Percentiles rank a stretch among this genome's conserved stretches.
These are phyloP conservation scores for Talaromyces sp. DNA, from an alignment of 2,329 filamentous ascomycete genomes.

Conservation along the genomic window DNA sequence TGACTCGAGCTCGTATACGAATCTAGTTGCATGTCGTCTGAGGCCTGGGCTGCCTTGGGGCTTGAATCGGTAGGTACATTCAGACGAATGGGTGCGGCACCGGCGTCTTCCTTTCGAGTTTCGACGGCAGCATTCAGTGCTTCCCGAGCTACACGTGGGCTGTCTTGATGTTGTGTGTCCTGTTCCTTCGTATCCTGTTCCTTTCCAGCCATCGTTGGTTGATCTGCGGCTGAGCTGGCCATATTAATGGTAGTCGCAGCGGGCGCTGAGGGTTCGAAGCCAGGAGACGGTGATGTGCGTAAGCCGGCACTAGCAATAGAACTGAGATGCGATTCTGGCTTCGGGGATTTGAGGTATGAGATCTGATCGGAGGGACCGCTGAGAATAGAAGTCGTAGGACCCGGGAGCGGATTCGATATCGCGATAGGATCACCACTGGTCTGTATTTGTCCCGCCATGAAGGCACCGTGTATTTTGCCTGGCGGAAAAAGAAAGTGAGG, in stretches of 20 bases:
- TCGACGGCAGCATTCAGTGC: constrained; percentile 36
- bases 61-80: constrained; percentile 49
- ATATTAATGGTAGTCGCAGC: constrained; percentile 31
- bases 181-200: constrained; percentile 30
- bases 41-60: constrained; percentile 49
- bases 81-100: constrained; percentile 31
- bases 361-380: constrained; percentile 31
- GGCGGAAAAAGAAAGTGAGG: constrained; percentile 31
- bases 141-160: constrained; percentile 42
- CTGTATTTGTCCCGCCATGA: constrained; percentile 45
- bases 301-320: constrained; percentile 44
- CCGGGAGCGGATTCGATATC: constrained; percentile 35
- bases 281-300: constrained; percentile 31
- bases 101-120: constrained; percentile 28
- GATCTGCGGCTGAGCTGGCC: constrained; percentile 51
- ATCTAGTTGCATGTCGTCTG: constrained; percentile 44
- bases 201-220: constrained; percentile 31
- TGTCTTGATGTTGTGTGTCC: constrained; percentile 26
- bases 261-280: constrained; percentile 36
- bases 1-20: constrained; percentile 54
- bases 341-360: constrained; percentile 33
- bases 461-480: constrained; percentile 32
- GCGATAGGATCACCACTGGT: constrained; percentile 40
- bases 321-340: constrained; percentile 37
- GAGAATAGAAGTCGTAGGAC: constrained; percentile 27